Percentiles rank a stretch among this genome's conserved stretches.
These are phyloP conservation scores for Platanus orientalis DNA, from an alignment of 164 flowering plant genomes.

Conservation along the genomic window DNA sequence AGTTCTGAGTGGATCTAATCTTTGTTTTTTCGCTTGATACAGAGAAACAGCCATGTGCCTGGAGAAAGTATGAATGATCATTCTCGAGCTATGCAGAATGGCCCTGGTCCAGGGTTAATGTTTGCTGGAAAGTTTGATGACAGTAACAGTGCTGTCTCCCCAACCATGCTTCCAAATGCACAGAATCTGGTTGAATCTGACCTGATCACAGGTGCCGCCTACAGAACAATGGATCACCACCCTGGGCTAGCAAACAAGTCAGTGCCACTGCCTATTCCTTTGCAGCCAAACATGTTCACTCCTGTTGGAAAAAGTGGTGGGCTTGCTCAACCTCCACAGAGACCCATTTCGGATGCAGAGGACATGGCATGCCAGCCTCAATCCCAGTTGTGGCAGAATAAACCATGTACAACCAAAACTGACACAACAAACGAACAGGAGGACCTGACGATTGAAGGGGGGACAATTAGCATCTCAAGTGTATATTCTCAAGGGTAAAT, in stretches of 20 bases:
- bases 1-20: background rate
- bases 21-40: slow-evolving; percentile 9
- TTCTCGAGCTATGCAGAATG: slow-evolving; percentile 47
- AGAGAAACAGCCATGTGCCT: slow-evolving; percentile 85
- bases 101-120: slow-evolving; percentile 44
- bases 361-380: slow-evolving; percentile 20
- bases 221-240: slow-evolving; percentile 44
- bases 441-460: slow-evolving; percentile 73
- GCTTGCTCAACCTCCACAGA: slow-evolving; percentile 39
- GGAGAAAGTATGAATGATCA: slow-evolving; percentile 48
- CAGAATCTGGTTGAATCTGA: slow-evolving; percentile 50
- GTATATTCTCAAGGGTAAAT: slow-evolving; percentile 82
- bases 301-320: slow-evolving; percentile 31
- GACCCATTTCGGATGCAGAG: slow-evolving; percentile 30
- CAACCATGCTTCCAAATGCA: slow-evolving; percentile 42
- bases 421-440: slow-evolving; percentile 46
- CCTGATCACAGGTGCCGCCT: slow-evolving; percentile 29
- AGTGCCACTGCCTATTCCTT: slow-evolving; percentile 33
- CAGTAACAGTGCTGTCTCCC: slow-evolving; percentile 28
- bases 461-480: slow-evolving; percentile 79
- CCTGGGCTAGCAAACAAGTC: slow-evolving; percentile 40
- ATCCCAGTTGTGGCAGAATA: slow-evolving; percentile 17
- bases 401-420: slow-evolving; percentile 26
- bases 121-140: slow-evolving; percentile 68
- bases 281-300: slow-evolving; percentile 26